phyloP scores from a whole-genome alignment of 805 yeast genomes.

The Saccharomycopsis babjevae region DNA sequence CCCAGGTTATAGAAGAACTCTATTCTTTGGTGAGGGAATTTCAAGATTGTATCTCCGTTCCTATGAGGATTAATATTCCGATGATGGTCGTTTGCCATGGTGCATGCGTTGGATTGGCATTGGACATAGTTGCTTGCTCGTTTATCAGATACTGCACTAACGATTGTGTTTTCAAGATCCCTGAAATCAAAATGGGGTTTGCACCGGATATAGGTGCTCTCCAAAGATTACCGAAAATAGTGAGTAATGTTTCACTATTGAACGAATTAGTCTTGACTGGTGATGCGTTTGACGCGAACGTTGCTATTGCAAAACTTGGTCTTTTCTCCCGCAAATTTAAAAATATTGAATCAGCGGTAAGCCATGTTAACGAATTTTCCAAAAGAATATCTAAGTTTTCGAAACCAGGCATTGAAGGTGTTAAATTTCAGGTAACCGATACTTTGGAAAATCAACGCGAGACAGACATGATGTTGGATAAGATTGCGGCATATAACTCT shows the following conservation, averaged over 20 bases:
- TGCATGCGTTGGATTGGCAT: constrained; percentile 50
- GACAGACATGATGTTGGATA: constrained; percentile 11
- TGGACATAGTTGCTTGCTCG: constrained; percentile 53
- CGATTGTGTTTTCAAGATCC: constrained; percentile 45
- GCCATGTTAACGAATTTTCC: constrained; percentile 42
- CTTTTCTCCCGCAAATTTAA: constrained; percentile 39
- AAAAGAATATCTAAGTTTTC: constrained; percentile 1
- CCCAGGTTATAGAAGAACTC: constrained; percentile 23
- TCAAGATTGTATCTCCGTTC: constrained; percentile 45
- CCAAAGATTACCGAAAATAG: constrained; percentile 50
- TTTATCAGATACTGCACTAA: constrained; percentile 47
- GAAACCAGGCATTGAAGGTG: constrained; percentile 7
- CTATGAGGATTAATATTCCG: constrained; percentile 42
- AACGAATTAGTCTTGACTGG: constrained; percentile 57
- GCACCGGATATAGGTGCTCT: constrained; percentile 74
- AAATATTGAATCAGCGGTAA: constrained; percentile 39
- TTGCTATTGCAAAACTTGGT: constrained; percentile 44
- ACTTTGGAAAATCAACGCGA: constrained; percentile 7
- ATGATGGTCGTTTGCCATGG: constrained; percentile 65
- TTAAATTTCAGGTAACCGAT: background rate
- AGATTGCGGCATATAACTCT: constrained; percentile 9
- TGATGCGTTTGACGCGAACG: constrained; percentile 40
- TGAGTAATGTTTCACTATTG: constrained; percentile 46
- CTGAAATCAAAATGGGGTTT: constrained; percentile 65
- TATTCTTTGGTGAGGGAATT: constrained; percentile 40